A percentile compares a stretch with the other conserved stretches of the same genome.
phyloP scores from a whole-genome alignment of 768 basidiomycete genomes.

The Termitomyces titanicus region DNA sequence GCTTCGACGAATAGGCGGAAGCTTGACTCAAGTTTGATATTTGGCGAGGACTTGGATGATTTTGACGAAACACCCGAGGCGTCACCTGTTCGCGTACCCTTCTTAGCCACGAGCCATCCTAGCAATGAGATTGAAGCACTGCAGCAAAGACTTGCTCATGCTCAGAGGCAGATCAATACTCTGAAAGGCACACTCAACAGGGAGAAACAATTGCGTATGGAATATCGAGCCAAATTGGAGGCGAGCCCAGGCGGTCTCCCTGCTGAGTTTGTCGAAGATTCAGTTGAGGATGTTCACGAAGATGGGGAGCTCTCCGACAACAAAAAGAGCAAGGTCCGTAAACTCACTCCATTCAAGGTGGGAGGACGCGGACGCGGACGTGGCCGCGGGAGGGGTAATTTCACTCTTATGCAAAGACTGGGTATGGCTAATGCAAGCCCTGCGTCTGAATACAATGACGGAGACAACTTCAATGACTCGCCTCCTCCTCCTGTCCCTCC shows the following conservation, averaged over 20 bases:
- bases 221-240: conserved; percentile 54
- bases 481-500: conserved; percentile 39
- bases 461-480: conserved; percentile 28
- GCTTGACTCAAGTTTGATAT: conserved; percentile 40
- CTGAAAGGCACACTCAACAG: conserved; percentile 75
- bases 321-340: conserved; percentile 33
- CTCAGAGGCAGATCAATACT: conserved; percentile 81
- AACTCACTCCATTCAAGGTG: conserved; percentile 53
- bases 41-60: conserved; percentile 39
- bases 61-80: conserved; percentile 59
- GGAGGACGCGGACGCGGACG: conserved; percentile 51
- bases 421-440: conserved; percentile 54
- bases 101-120: conserved; percentile 71
- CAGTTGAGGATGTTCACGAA: conserved; percentile 31
- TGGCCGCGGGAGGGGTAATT: conserved; percentile 46
- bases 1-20: conserved; percentile 61
- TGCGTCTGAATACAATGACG: conserved; percentile 46
- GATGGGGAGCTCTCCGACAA: conserved; percentile 40
- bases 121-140: conserved; percentile 79
- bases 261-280: conserved; percentile 43
- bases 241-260: conserved; percentile 33
- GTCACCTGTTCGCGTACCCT: conserved; percentile 46
- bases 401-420: conserved; percentile 59
- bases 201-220: conserved; percentile 81
- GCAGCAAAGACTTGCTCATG: conserved; percentile 79